These are phyloP conservation scores for Anastatica hierochuntica DNA, from an alignment of 345 rosid species.

Conservation along the genomic window DNA sequence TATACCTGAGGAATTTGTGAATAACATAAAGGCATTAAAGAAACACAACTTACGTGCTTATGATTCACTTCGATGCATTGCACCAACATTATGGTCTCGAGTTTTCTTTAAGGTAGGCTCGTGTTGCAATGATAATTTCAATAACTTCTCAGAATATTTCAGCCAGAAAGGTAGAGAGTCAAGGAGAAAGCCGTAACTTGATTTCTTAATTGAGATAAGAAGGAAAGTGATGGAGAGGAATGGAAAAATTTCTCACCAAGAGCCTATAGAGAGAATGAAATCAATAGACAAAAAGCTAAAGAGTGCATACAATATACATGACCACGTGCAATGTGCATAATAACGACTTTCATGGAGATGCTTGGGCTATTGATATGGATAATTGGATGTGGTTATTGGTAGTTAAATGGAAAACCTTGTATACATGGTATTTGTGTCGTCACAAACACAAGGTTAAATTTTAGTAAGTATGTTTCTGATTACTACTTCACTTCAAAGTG, in stretches of 20 bases:
- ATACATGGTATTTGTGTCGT: background rate
- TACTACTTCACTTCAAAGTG: background rate
- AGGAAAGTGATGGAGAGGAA: background rate
- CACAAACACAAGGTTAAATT: background rate
- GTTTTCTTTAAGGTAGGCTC: background rate
- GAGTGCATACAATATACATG: background rate
- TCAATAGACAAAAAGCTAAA: background rate
- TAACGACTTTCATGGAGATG: background rate
- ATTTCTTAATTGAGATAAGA: background rate
- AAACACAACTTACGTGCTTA: background rate
- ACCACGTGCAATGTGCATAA: background rate
- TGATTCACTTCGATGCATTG: background rate
- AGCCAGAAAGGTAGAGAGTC: background rate
- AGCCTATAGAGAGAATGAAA: background rate
- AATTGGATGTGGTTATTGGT: background rate
- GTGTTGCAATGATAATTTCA: conserved; percentile 1
- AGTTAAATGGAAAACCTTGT: background rate
- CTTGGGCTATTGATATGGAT: background rate
- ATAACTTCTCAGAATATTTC: background rate
- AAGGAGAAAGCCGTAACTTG: background rate
- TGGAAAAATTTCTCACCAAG: background rate
- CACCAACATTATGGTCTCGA: background rate
- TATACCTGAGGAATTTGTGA: background rate
- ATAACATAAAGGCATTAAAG: background rate
- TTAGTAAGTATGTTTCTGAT: background rate